phyloP scores from a whole-genome alignment of 257 asterid species.

The Scutellaria galericulata region DNA sequence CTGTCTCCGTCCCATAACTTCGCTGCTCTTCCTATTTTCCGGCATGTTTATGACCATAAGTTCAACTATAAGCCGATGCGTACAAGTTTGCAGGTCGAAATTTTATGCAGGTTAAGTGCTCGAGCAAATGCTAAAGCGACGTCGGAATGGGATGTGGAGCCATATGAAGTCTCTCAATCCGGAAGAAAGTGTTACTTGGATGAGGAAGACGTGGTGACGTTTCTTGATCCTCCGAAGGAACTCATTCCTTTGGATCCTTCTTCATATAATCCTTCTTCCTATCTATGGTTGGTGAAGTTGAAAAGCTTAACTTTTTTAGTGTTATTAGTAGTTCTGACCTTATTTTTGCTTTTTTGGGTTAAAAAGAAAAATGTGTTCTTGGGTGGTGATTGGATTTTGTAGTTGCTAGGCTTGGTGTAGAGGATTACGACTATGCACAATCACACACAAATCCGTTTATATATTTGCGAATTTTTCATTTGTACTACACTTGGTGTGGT shows the following conservation, averaged over 20 bases:
- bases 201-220: slow-evolving; percentile 72
- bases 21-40: slow-evolving; percentile 4
- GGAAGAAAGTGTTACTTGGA: slow-evolving; percentile 53
- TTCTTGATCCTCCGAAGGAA: slow-evolving; percentile 77
- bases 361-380: neutral
- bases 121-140: slow-evolving; percentile 42
- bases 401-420: too few species aligned
- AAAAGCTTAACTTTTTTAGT: neutral
- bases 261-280: slow-evolving; percentile 77
- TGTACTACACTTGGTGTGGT: too few species aligned
- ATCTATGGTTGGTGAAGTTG: slow-evolving; percentile 66
- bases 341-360: neutral
- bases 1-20: neutral
- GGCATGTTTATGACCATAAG: slow-evolving; percentile 24
- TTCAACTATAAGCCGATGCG: slow-evolving; percentile 29
- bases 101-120: slow-evolving; percentile 34
- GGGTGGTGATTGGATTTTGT: neutral
- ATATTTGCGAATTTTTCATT: too few species aligned
- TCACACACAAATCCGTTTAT: too few species aligned
- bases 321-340: slow-evolving; percentile 11
- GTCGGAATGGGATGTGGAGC: slow-evolving; percentile 56
- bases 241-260: slow-evolving; percentile 85
- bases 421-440: too few species aligned
- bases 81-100: neutral
- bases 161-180: slow-evolving; percentile 41